Conservation (phyloP, 2,329 filamentous ascomycete genomes). For the Ophiostoma sp. region DNA sequence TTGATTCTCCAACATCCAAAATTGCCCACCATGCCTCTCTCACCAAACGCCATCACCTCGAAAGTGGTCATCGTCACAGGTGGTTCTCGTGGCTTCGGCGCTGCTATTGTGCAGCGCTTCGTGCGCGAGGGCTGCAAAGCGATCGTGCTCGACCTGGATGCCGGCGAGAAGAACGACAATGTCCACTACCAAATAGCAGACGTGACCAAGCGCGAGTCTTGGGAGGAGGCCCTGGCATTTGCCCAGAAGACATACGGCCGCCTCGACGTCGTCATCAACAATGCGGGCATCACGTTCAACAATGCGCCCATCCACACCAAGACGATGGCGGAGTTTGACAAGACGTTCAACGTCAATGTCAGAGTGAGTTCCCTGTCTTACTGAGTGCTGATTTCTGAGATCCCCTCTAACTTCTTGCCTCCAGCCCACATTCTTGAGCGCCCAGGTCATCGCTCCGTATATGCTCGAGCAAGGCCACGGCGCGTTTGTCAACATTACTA, state of each 20-base stretch:
- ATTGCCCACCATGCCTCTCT: background rate
- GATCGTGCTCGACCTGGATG: conserved; percentile 2
- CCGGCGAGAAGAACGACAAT: background rate
- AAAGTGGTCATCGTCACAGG: background rate
- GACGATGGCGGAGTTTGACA: conserved; percentile 4
- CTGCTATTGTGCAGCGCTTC: conserved; percentile 8
- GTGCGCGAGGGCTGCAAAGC: conserved; percentile 2
- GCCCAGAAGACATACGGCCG: background rate
- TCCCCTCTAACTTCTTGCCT: background rate
- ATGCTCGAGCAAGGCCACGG: conserved; percentile 11
- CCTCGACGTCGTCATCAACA: conserved; percentile 7
- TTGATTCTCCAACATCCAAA: background rate
- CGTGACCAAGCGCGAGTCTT: background rate
- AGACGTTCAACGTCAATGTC: conserved; percentile 13
- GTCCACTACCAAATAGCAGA: background rate
- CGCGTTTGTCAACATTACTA: conserved; percentile 6
- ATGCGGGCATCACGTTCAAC: conserved; percentile 10
- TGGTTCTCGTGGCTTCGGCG: background rate
- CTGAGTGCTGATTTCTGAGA: background rate
- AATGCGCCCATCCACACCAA: background rate
- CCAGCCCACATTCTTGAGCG: background rate
- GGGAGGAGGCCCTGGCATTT: background rate
- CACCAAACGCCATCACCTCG: background rate
- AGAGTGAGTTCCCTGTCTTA: background rate
- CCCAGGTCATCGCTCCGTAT: background rate